phyloP scores from a whole-genome alignment of 768 basidiomycete species.

The Kwoniella pini region DNA sequence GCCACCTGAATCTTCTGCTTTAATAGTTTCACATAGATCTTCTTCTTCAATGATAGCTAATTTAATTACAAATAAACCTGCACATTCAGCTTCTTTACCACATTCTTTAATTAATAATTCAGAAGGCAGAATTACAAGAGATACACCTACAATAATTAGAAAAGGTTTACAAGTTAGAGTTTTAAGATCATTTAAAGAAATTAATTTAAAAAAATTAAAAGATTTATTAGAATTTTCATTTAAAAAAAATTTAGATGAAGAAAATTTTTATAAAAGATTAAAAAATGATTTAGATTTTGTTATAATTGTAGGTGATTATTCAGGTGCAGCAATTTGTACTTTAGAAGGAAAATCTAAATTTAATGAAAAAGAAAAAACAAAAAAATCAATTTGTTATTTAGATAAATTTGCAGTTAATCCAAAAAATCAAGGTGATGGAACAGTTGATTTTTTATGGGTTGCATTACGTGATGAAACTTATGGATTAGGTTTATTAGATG shows the following conservation, averaged over 20 bases:
- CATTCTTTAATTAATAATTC: conserved; percentile 81
- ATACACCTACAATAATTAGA: conserved; percentile 90
- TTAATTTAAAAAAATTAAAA: conserved; percentile 75
- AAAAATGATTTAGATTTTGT: conserved; percentile 80
- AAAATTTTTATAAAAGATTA: conserved; percentile 76
- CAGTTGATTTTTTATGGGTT: conserved; percentile 99
- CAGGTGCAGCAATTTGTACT: conserved; percentile 91
- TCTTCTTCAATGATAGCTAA: conserved; percentile 94
- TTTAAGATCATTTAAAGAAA: conserved; percentile 64
- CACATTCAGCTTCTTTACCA: conserved; percentile 90
- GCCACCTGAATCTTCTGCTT: conserved; percentile 88
- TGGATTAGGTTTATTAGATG: conserved; percentile 87
- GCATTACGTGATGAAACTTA: conserved; percentile 98
- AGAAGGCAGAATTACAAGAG: conserved; percentile 65
- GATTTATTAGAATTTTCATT: conserved; percentile 87
- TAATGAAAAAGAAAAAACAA: conserved; percentile 5
- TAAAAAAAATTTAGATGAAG: conserved; percentile 67
- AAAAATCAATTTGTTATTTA: conserved; percentile 67
- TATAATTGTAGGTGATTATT: conserved; percentile 92
- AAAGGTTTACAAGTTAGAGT: conserved; percentile 85
- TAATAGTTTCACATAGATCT: conserved; percentile 97
- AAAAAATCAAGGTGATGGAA: conserved; percentile 93
- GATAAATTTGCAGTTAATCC: conserved; percentile 99
- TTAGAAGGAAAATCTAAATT: conserved; percentile 53
- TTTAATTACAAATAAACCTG: conserved; percentile 96